Conservation (phyloP, 495 filamentous ascomycete species). For the Neurospora cerealis region DNA sequence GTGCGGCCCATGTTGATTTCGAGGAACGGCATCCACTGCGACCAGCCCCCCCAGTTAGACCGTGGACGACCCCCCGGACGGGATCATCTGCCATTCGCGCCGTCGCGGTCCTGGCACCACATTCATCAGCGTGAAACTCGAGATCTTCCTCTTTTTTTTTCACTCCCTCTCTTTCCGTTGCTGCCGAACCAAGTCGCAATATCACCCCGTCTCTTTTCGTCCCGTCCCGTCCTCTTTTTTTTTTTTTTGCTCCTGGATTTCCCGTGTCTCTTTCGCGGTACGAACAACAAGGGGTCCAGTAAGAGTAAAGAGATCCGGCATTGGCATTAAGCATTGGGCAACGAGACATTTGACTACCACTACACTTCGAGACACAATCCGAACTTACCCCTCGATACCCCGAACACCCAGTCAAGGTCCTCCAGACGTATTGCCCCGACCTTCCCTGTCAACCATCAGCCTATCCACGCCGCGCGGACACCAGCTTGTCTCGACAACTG, state of each 20-base stretch:
- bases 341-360: not conserved
- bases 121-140: not conserved
- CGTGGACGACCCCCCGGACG: not conserved
- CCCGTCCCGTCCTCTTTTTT: not conserved
- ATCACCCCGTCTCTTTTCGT: not conserved
- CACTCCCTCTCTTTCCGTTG: not conserved
- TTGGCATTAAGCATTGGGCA: not conserved
- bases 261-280: not conserved
- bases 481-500: not conserved
- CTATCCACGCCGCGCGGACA: not conserved
- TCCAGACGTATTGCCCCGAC: not conserved
- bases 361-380: not conserved
- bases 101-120: not conserved
- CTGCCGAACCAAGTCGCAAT: not conserved
- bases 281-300: not conserved
- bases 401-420: not conserved
- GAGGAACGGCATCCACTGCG: not conserved
- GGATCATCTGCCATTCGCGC: not conserved
- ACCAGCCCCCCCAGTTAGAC: not conserved
- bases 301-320: not conserved
- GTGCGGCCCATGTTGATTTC: not conserved
- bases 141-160: not conserved
- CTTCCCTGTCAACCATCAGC: not conserved
- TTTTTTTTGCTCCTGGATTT: not conserved
- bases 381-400: not conserved